phyloP scores from a whole-genome alignment of 1,284 basidiomycete species.

The Ganoderma resinaceum region DNA sequence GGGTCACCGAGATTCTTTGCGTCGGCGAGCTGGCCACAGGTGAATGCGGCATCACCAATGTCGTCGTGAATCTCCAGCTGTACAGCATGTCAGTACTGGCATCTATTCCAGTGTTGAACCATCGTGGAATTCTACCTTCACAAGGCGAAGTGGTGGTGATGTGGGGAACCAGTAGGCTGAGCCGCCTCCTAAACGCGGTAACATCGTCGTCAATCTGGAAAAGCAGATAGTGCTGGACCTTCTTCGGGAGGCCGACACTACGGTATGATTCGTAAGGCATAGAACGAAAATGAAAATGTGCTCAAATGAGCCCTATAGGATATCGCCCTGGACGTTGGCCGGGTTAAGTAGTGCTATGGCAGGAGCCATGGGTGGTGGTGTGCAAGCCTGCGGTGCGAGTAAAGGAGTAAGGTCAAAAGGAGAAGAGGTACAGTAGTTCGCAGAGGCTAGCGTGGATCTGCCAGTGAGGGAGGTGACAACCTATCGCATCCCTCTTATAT shows the following conservation, averaged over 20 bases:
- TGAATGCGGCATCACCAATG: slow-evolving; percentile 42
- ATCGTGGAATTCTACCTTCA: slow-evolving; percentile 17
- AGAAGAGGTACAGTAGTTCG: not conserved
- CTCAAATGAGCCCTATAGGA: slow-evolving; percentile 44
- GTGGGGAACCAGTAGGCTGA: slow-evolving; percentile 39
- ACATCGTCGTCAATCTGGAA: slow-evolving; percentile 46
- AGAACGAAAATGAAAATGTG: not conserved
- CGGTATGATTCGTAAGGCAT: not conserved
- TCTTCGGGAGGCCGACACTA: slow-evolving; percentile 52
- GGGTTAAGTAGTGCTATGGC: slow-evolving; percentile 38
- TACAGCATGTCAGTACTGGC: not conserved
- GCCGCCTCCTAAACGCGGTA: slow-evolving; percentile 33
- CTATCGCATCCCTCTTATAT: not conserved
- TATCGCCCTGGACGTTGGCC: slow-evolving; percentile 56
- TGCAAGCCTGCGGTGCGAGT: not conserved
- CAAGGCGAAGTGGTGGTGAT: slow-evolving; percentile 40
- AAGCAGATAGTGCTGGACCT: slow-evolving; percentile 48
- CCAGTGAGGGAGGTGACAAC: not conserved
- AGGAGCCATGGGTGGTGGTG: slow-evolving; percentile 17
- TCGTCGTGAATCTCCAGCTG: slow-evolving; percentile 44
- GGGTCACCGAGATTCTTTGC: slow-evolving; percentile 35
- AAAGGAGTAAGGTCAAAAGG: not conserved
- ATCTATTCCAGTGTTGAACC: not conserved
- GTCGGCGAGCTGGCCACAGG: slow-evolving; percentile 41
- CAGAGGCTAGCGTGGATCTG: not conserved